Conservation (phyloP, 305 asterid genomes). For the Andrographis paniculata region DNA sequence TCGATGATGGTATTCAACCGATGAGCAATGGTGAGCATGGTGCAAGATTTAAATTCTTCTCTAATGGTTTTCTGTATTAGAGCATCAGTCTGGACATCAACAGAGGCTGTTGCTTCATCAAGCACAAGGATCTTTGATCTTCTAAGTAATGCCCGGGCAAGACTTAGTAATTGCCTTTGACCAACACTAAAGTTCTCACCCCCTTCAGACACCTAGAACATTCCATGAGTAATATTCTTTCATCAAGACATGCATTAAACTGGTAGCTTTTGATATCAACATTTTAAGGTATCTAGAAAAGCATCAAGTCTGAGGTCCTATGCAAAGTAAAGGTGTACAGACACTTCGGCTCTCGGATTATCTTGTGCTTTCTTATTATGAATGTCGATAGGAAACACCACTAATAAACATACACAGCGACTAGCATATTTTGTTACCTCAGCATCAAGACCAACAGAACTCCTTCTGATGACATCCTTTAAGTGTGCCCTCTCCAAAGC, state of each 20-base stretch:
- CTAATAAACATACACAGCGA: background rate
- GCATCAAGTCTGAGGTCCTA: no score
- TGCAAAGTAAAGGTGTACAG: no score
- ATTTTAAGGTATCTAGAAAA: background rate
- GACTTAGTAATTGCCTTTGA: constrained; percentile 88
- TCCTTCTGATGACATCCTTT: constrained; percentile 61
- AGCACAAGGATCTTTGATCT: constrained; percentile 93
- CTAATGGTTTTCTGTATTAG: constrained; percentile 87
- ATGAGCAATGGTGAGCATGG: constrained; percentile 94
- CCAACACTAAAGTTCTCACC: constrained; percentile 98
- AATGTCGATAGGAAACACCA: background rate
- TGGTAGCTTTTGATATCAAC: background rate
- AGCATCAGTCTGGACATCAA: constrained; percentile 91
- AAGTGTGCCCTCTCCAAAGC: constrained; percentile 77
- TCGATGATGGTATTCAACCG: constrained; percentile 88
- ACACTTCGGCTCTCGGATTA: background rate
- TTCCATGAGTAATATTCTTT: background rate
- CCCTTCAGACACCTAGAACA: constrained; percentile 70
- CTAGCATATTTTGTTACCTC: constrained; percentile 39
- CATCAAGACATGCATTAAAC: background rate
- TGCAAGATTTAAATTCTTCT: constrained; percentile 80
- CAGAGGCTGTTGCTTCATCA: constrained; percentile 98
- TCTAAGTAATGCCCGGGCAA: constrained; percentile 88
- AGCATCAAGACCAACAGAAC: constrained; percentile 59
- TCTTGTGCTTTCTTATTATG: background rate